Conservation (phyloP, 495 filamentous ascomycete genomes). For the Hapsidospora chrysogenum region DNA sequence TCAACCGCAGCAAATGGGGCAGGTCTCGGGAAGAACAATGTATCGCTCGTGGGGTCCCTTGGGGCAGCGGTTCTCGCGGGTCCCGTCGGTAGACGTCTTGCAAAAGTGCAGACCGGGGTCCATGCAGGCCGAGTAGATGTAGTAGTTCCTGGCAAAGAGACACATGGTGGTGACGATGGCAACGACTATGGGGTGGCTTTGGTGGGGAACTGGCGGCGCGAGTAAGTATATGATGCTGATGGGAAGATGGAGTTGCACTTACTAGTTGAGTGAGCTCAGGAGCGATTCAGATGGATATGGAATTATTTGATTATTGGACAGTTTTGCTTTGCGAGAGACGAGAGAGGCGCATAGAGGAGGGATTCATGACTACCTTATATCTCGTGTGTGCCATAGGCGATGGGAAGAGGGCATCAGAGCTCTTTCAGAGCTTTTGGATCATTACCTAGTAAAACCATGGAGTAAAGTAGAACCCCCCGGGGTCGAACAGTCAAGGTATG, state of each 20-base stretch:
- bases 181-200: no score
- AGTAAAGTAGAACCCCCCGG: no score
- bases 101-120: conserved; percentile 54
- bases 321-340: neutral
- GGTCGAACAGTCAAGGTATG: no score
- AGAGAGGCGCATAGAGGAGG: neutral
- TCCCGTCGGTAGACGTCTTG: conserved; percentile 46
- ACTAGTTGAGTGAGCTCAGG: neutral
- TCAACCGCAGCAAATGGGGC: conserved; percentile 40
- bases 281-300: neutral
- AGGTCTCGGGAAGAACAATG: conserved; percentile 51
- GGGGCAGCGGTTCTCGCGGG: conserved; percentile 40
- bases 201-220: neutral
- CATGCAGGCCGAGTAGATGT: conserved; percentile 55
- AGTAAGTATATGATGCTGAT: neutral
- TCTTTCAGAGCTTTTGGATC: no score
- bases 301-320: neutral
- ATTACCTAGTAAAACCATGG: no score
- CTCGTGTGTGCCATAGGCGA: no score
- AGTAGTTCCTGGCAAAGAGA: conserved; percentile 61
- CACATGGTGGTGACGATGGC: conserved; percentile 59
- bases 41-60: conserved; percentile 59
- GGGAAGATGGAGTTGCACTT: neutral
- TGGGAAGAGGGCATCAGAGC: no score
- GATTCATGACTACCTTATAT: no score